Evolutionary conservation across 164 flowering plant species (phyloP).

Genomic region (Vitis rotundifolia): DNA sequence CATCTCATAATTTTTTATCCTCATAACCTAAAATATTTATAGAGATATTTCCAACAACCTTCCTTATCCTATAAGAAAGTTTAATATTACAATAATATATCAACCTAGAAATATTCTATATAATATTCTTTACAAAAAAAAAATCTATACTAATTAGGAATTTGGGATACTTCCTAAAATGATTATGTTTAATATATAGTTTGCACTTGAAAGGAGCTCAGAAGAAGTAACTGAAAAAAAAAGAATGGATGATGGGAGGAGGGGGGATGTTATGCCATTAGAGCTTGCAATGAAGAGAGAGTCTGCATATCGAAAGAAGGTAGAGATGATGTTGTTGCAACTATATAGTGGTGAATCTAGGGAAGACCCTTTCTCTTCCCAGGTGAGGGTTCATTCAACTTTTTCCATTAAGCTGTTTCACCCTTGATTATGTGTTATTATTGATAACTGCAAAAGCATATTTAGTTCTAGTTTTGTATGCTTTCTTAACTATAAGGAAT

Average conservation of each 20-base stretch:
- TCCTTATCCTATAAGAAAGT: no score
- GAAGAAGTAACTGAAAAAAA: neutral
- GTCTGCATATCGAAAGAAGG: slow-evolving; percentile 26
- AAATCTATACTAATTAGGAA: no score
- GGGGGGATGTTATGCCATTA: slow-evolving; percentile 13
- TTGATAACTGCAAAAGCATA: no score
- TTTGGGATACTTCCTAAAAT: no score
- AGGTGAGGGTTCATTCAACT: slow-evolving; percentile 13
- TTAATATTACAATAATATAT: no score
- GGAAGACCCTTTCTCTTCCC: slow-evolving; percentile 13
- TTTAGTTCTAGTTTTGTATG: neutral
- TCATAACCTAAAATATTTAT: no score
- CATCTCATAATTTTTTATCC: no score
- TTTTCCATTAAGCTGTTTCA: neutral
- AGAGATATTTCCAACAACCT: no score
- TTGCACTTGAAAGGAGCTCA: neutral
- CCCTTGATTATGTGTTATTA: no score
- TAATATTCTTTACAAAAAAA: no score
- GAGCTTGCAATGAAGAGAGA: slow-evolving; percentile 41
- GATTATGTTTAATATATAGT: no score
- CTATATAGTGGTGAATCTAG: slow-evolving; percentile 1
- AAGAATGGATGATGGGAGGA: slow-evolving; percentile 2
- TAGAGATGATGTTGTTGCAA: slow-evolving; percentile 9
- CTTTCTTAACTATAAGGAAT: neutral
- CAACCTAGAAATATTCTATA: no score